Evolutionary conservation across 345 rosid species (phyloP).

Genomic region (Eucalyptus caleyi): DNA sequence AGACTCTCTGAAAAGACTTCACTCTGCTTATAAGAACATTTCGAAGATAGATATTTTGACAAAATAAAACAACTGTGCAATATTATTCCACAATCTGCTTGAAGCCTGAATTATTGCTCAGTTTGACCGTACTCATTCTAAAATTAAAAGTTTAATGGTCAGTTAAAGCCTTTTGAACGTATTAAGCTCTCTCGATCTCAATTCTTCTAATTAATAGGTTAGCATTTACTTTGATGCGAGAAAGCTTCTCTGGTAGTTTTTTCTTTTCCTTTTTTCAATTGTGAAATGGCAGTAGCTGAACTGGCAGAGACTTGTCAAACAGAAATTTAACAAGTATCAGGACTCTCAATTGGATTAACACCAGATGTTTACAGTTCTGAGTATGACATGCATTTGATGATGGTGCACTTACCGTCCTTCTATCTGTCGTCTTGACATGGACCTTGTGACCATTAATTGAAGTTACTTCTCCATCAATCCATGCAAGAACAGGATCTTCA

Average conservation of each 20-base stretch:
- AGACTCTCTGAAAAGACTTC: not conserved
- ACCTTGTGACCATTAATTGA: slow-evolving; percentile 33
- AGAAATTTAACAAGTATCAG: not conserved
- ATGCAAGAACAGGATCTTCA: slow-evolving; percentile 64
- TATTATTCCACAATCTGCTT: not conserved
- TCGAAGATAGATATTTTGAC: not conserved
- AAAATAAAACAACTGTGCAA: not conserved
- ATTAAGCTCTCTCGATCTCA: not conserved
- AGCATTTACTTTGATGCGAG: not conserved
- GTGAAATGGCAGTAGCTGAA: not conserved
- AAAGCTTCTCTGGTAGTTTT: not conserved
- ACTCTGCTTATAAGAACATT: not conserved
- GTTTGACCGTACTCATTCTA: not conserved
- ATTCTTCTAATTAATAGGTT: not conserved
- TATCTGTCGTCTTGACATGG: slow-evolving; percentile 34
- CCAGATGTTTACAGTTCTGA: not conserved
- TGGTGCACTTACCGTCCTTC: slow-evolving; percentile 39
- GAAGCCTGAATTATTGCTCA: not conserved
- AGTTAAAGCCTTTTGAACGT: not conserved
- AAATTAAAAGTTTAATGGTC: not conserved
- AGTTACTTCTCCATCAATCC: slow-evolving; percentile 64
- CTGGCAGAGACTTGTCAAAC: not conserved
- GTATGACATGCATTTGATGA: not conserved
- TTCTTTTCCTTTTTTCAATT: not conserved
- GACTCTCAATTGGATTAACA: not conserved